Evolutionary conservation across 2,329 filamentous ascomycete species (phyloP).

Genomic region (Pestalotiopsis sp.): DNA sequence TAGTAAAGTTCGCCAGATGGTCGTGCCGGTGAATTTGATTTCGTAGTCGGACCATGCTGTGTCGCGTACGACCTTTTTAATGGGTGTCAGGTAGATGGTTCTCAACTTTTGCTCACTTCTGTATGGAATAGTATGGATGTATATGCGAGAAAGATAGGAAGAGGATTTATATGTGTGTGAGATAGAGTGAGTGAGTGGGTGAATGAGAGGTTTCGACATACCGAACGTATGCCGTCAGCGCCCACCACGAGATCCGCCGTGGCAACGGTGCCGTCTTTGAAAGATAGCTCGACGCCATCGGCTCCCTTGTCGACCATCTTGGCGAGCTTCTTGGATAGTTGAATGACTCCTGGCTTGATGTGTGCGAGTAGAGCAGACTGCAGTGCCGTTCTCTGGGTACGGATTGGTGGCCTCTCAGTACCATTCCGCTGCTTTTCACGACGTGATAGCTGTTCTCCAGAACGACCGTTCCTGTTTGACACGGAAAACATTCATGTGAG

Average conservation of each 20-base stretch:
- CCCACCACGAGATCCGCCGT: constrained; percentile 49
- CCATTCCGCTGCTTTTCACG: constrained; percentile 19
- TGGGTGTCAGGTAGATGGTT: too few species aligned
- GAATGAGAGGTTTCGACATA: constrained; percentile 19
- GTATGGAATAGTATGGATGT: too few species aligned
- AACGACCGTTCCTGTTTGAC: constrained; percentile 25
- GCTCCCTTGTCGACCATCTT: constrained; percentile 35
- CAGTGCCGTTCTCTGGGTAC: constrained; percentile 35
- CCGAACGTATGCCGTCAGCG: constrained; percentile 53
- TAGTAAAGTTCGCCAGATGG: constrained; percentile 46
- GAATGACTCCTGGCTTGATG: constrained; percentile 43
- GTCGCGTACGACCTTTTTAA: constrained; percentile 22
- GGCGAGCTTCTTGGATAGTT: constrained; percentile 43
- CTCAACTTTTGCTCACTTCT: too few species aligned
- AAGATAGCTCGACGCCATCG: constrained; percentile 39
- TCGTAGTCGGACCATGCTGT: constrained; percentile 25
- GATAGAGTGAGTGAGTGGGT: constrained; percentile 20
- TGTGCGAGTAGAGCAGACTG: constrained; percentile 48
- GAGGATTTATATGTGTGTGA: constrained; percentile 20
- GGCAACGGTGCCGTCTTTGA: constrained; percentile 42
- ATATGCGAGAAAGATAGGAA: too few species aligned
- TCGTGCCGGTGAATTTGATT: constrained; percentile 38
- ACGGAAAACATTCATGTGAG: background rate
- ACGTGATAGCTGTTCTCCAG: constrained; percentile 25
- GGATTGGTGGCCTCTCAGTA: constrained; percentile 17